Percentiles rank a stretch among this genome's conserved stretches.
These are phyloP conservation scores for Talaromyces amestolkiae DNA, from an alignment of 2,329 filamentous ascomycete genomes.

Conservation along the genomic window DNA sequence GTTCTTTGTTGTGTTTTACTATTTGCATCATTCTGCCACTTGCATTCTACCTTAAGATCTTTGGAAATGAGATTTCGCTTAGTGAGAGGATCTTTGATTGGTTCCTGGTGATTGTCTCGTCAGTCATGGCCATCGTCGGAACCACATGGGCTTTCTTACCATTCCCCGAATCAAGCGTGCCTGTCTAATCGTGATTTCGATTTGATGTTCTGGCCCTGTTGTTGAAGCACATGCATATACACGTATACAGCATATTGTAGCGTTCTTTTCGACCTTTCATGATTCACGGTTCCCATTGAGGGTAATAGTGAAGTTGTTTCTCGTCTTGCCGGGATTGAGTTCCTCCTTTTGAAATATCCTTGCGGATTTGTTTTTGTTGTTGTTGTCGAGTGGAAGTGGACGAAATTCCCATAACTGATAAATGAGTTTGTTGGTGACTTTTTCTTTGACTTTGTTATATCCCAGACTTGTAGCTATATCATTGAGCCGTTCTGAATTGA, in stretches of 20 bases:
- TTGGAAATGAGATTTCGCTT: conserved; percentile 65
- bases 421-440: conserved; percentile 76
- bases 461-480: conserved; percentile 76
- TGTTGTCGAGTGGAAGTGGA: conserved; percentile 6
- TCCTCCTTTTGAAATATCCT: conserved; percentile 67
- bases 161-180: background rate
- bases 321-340: conserved; percentile 67
- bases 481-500: conserved; percentile 67
- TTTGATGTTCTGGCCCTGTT: background rate
- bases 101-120: conserved; percentile 66
- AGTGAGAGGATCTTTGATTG: conserved; percentile 67
- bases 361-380: conserved; percentile 28
- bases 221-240: conserved; percentile 2
- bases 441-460: conserved; percentile 64
- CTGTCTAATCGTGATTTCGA: background rate
- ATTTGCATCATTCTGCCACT: conserved; percentile 91
- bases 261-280: conserved; percentile 8
- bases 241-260: conserved; percentile 5
- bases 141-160: conserved; percentile 88
- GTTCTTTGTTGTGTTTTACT: conserved; percentile 84
- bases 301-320: conserved; percentile 90
- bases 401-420: conserved; percentile 78
- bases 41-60: conserved; percentile 86
- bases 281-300: conserved; percentile 39
- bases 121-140: conserved; percentile 68